Conservation (phyloP, 2,329 filamentous ascomycete genomes). For the Zalaria sp. region DNA sequence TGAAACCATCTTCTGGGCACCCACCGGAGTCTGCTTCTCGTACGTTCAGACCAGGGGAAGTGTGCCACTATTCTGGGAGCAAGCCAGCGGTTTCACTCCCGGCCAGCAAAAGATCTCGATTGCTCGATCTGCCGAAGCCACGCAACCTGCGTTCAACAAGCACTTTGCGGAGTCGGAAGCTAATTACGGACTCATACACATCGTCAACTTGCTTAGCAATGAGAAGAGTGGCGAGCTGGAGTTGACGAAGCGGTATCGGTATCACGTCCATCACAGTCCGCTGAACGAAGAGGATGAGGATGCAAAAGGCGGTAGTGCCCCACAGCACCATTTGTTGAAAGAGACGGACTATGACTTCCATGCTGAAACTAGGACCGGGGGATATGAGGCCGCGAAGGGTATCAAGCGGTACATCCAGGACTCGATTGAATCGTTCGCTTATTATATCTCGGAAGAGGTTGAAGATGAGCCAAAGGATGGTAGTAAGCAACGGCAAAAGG, state of each 20-base stretch:
- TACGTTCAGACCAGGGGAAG: conserved; percentile 89
- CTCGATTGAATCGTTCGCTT: conserved; percentile 81
- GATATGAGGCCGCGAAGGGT: conserved; percentile 80
- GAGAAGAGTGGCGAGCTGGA: conserved; percentile 77
- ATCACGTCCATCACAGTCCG: conserved; percentile 61
- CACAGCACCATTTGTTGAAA: conserved; percentile 60
- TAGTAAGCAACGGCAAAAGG: conserved; percentile 19
- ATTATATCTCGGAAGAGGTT: conserved; percentile 67
- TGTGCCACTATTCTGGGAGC: conserved; percentile 95
- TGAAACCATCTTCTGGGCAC: conserved; percentile 82
- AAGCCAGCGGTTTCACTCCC: conserved; percentile 72
- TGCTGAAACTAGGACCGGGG: conserved; percentile 74
- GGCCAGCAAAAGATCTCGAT: conserved; percentile 90
- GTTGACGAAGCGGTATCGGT: conserved; percentile 63
- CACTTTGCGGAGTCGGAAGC: conserved; percentile 82
- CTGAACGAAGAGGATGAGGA: conserved; percentile 35
- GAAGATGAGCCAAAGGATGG: conserved; percentile 38
- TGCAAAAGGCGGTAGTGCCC: conserved; percentile 33
- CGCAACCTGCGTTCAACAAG: conserved; percentile 87
- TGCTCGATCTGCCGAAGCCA: conserved; percentile 76
- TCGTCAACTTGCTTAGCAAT: conserved; percentile 87
- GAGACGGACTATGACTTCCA: conserved; percentile 94
- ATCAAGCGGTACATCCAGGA: conserved; percentile 66
- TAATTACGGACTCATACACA: conserved; percentile 78
- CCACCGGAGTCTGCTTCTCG: conserved; percentile 66